phyloP scores from a whole-genome alignment of 441 rosid species.

The Syzygium malaccense region DNA sequence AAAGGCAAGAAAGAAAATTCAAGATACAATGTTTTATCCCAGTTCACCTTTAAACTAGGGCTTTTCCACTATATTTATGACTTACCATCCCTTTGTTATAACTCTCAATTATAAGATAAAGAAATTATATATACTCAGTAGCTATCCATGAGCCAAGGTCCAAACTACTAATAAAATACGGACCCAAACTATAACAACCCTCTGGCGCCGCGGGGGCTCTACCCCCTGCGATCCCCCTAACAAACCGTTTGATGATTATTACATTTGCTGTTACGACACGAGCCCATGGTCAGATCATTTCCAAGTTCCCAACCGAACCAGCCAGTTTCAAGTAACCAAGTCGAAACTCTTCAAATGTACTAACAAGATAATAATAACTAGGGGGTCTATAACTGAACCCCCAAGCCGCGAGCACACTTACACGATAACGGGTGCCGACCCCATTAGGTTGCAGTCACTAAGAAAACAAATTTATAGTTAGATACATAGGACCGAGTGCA shows the following conservation, averaged over 20 bases:
- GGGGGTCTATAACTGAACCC: neutral
- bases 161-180: no score
- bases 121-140: no score
- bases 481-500: neutral
- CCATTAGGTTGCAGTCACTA: neutral
- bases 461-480: neutral
- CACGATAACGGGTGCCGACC: accelerated
- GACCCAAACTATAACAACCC: no score
- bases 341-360: neutral
- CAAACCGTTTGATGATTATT: neutral
- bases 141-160: no score
- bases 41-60: no score
- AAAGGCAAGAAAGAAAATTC: no score
- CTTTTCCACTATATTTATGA: no score
- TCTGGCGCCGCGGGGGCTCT: no score
- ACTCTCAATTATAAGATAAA: no score
- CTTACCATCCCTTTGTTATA: no score
- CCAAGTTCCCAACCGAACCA: neutral
- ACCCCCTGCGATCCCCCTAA: no score
- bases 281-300: neutral
- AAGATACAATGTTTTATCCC: no score
- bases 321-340: neutral
- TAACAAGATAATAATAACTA: neutral
- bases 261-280: neutral
- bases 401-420: neutral